These are phyloP conservation scores for Xylaria sp. DNA, from an alignment of 2,329 filamentous ascomycete species.

Conservation along the genomic window DNA sequence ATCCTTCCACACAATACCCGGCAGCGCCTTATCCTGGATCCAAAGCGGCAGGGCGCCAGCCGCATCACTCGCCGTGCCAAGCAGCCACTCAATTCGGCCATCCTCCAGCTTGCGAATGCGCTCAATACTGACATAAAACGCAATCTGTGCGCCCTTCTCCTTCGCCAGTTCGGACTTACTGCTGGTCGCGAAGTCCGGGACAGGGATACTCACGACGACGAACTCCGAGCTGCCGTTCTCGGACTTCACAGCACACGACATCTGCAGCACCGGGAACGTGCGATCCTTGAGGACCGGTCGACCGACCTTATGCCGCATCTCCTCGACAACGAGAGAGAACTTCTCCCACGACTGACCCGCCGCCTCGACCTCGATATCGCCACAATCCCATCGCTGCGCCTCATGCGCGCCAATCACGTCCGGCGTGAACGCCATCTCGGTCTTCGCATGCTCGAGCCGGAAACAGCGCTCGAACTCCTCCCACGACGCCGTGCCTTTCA, in stretches of 20 bases:
- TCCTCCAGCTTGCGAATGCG: constrained; percentile 43
- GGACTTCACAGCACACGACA: constrained; percentile 44
- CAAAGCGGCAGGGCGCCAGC: constrained; percentile 59
- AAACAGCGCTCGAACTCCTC: constrained; percentile 57
- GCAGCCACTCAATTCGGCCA: constrained; percentile 62
- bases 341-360: constrained; percentile 40
- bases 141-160: constrained; percentile 48
- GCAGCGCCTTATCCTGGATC: constrained; percentile 60
- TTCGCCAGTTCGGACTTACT: constrained; percentile 31
- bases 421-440: constrained; percentile 56
- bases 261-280: constrained; percentile 61
- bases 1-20: constrained; percentile 62
- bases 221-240: constrained; percentile 39
- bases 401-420: constrained; percentile 45
- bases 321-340: constrained; percentile 49
- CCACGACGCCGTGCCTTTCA: constrained; percentile 54
- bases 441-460: constrained; percentile 51
- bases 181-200: constrained; percentile 38
- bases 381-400: constrained; percentile 44
- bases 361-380: constrained; percentile 36
- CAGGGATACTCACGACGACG: constrained; percentile 52
- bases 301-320: constrained; percentile 61
- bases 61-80: constrained; percentile 71
- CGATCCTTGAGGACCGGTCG: constrained; percentile 56
- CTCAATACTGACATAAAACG: constrained; percentile 62